Base-by-base conservation (phyloP, 345 rosid genomes). In the Arabidopsis thaliana region DNA sequence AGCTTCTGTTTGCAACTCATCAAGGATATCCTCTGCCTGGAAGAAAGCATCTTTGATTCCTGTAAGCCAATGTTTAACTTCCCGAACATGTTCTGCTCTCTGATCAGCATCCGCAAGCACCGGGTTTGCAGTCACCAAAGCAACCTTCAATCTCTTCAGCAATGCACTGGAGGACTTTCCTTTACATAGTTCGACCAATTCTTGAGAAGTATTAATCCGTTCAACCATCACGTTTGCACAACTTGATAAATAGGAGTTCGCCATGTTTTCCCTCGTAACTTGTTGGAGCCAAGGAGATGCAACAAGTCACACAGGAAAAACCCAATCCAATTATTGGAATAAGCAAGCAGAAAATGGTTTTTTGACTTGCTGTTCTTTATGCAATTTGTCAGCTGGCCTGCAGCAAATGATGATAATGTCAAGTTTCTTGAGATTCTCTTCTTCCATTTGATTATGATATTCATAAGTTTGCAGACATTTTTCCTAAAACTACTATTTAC, bases 61-160 rank as follows among this genome's bases (percentile, higher is more conserved):
- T 25, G 56, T 67, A 45, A 78, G 81, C 81, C 81, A 78, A 67
- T 67, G 42, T 25, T 52, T 73, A 12, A 78, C 70, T 45, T 71
- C 81, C 38, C 78, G 20, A 30, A 59, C 57, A 30, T 67, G 65
- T n/a, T 78, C 81, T 24, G 77, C 74, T 61, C 53, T 73, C 53
- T 67, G 78, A 33, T 78, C 81, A 67, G 81, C 81, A 68, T 78
- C 81, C 14, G 68, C 65, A 13, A 78, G 69, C 65, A 78, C 81
- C 1, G 65, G 41, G 41, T 50, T 34, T 0, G 51, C 74, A 59
- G 81, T 41, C 73, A 73, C 56, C 69, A 73, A 60, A 67, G 78
- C 63, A 6, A 32, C 76, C 65, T 78, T 78, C 74, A 78, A 34
- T 73, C 81, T 67, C 63, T 67, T 78, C 45, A 73, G 63, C 22